A percentile compares a stretch with the other conserved stretches of the same genome.
Conservation (phyloP, 208 protist genomes). For the Dictyostelium gargantuum region DNA sequence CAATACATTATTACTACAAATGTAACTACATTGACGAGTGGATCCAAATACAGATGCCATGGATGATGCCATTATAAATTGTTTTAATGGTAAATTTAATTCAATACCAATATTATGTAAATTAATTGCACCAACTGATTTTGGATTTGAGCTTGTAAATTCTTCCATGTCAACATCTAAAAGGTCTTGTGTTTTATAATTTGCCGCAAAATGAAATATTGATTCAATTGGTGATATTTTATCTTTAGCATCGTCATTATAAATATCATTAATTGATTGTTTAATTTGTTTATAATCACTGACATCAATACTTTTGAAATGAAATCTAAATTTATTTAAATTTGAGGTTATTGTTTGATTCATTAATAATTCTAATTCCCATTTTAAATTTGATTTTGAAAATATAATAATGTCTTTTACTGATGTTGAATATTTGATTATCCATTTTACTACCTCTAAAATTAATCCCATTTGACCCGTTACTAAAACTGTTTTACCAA, state of each 20-base stretch:
- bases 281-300: neutral
- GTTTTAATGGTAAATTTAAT: neutral
- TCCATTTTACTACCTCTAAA: conserved; percentile 9
- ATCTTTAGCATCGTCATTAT: neutral
- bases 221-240: neutral
- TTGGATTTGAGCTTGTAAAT: neutral
- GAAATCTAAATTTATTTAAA: neutral
- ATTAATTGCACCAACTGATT: conserved; percentile 8
- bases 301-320: neutral
- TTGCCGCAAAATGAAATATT: neutral
- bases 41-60: neutral
- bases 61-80: neutral
- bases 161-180: neutral
- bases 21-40: neutral
- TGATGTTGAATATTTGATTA: neutral
- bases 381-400: neutral
- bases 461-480: conserved; percentile 21
- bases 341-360: neutral
- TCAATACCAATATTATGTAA: neutral
- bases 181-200: neutral
- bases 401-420: neutral
- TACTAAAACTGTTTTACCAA: neutral
- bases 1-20: neutral
- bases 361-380: neutral
- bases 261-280: neutral